Conservation (phyloP, 495 filamentous ascomycete species). For the Aspergillus bridgeri region DNA sequence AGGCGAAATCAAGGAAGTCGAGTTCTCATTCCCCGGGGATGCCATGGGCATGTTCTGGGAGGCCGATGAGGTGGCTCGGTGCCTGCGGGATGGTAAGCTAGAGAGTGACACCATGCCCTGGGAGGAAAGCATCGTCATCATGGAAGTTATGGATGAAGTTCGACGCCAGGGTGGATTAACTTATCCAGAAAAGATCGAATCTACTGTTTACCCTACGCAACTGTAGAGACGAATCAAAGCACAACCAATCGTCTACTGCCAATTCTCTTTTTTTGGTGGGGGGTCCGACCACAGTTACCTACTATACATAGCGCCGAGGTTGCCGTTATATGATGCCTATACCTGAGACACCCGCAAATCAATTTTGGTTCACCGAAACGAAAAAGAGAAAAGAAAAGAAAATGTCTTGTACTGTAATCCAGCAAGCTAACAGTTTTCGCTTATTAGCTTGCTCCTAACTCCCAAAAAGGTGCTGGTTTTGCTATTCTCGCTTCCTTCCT, state of each 20-base stretch:
- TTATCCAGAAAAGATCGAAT: conserved; percentile 83
- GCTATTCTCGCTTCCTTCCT: conserved; percentile 1
- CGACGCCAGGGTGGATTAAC: conserved; percentile 69
- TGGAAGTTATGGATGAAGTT: conserved; percentile 92
- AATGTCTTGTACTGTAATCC: not conserved
- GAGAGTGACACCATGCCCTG: conserved; percentile 71
- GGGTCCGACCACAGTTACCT: conserved; percentile 19
- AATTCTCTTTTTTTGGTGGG: conserved; percentile 3
- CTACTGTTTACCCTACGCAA: conserved; percentile 57
- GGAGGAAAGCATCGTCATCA: conserved; percentile 86
- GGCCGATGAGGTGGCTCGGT: conserved; percentile 84
- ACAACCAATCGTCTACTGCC: conserved; percentile 1
- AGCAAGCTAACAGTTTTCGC: not conserved
- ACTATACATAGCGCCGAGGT: conserved; percentile 24
- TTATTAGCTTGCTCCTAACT: not conserved
- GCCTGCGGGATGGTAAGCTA: conserved; percentile 74
- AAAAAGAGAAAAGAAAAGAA: not conserved
- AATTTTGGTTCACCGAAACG: conserved; percentile 4
- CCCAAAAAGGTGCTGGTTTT: conserved; percentile 1
- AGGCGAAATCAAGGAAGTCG: conserved; percentile 52
- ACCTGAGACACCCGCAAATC: conserved; percentile 13
- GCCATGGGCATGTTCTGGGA: conserved; percentile 94
- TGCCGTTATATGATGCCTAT: conserved; percentile 14
- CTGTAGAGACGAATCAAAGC: conserved; percentile 24
- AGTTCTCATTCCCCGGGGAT: conserved; percentile 61